These are phyloP conservation scores for Candida xiaguanensis DNA, from an alignment of 805 yeast species.

Conservation along the genomic window DNA sequence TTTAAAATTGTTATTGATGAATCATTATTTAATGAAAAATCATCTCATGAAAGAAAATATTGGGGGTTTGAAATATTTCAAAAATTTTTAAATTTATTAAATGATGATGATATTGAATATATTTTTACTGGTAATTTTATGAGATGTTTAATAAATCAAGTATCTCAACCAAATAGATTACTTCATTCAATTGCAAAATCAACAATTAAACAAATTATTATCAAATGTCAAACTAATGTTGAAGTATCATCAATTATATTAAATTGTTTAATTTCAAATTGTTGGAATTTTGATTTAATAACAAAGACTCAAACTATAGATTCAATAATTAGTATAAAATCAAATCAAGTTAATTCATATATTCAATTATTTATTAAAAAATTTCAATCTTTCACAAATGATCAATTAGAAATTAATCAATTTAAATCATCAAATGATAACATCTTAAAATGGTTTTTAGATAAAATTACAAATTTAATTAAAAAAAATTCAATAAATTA, in stretches of 20 bases:
- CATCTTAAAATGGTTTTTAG: slow-evolving; percentile 56
- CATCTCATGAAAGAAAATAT: slow-evolving; percentile 83
- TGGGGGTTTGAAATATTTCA: slow-evolving; percentile 78
- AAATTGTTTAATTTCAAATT: slow-evolving; percentile 39
- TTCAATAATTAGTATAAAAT: slow-evolving; percentile 21
- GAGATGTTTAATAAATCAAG: slow-evolving; percentile 73
- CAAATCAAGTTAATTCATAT: slow-evolving; percentile 14
- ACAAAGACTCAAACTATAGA: slow-evolving; percentile 71
- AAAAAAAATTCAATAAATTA: slow-evolving; percentile 37
- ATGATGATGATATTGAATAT: slow-evolving; percentile 17
- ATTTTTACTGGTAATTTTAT: slow-evolving; percentile 63
- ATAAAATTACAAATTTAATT: slow-evolving; percentile 51
- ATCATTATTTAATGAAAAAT: slow-evolving; percentile 65
- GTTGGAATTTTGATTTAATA: slow-evolving; percentile 68
- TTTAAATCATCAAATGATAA: slow-evolving; percentile 28
- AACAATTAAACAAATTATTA: slow-evolving; percentile 43
- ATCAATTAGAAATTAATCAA: slow-evolving; percentile 18
- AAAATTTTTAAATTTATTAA: slow-evolving; percentile 35
- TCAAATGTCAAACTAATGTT: slow-evolving; percentile 33
- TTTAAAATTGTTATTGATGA: slow-evolving; percentile 82
- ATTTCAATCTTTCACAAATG: slow-evolving; percentile 19
- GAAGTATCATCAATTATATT: slow-evolving; percentile 33
- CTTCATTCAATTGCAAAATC: slow-evolving; percentile 64
- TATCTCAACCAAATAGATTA: slow-evolving; percentile 59
- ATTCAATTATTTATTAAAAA: slow-evolving; percentile 20